These are phyloP conservation scores for Apostasia ramifera DNA, from an alignment of 106 monocot species.

Conservation along the genomic window DNA sequence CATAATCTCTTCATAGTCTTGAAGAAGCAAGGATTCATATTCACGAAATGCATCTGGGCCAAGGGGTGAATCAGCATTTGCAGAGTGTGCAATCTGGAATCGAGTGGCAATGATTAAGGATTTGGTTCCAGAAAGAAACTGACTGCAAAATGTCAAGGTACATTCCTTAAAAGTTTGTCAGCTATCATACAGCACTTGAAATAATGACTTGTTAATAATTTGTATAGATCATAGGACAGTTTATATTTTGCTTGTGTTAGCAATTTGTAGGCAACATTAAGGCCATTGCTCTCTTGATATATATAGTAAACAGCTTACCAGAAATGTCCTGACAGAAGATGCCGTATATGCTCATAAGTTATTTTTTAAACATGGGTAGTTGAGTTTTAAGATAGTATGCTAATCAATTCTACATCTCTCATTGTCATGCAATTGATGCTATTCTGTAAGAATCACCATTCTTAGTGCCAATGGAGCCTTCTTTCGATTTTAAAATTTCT, in stretches of 20 bases:
- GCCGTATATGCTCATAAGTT: no score
- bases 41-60: slow-evolving; percentile 97
- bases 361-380: no score
- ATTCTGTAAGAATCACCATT: no score
- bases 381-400: no score
- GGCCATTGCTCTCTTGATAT: no score
- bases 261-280: no score
- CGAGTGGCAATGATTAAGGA: background rate
- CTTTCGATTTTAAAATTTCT: background rate
- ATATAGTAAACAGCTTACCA: no score
- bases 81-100: slow-evolving; percentile 77
- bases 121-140: background rate
- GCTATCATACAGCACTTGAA: background rate
- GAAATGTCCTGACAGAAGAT: no score
- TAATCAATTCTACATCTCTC: no score
- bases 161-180: background rate
- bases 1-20: slow-evolving; percentile 84
- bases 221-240: no score
- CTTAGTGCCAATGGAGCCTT: background rate
- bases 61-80: slow-evolving; percentile 80
- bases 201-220: background rate
- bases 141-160: background rate
- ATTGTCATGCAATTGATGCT: no score
- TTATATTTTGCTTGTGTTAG: no score
- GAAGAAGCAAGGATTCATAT: slow-evolving; percentile 78